phyloP scores from a whole-genome alignment of 768 basidiomycete genomes.

The Tricholoma flavovirens region DNA sequence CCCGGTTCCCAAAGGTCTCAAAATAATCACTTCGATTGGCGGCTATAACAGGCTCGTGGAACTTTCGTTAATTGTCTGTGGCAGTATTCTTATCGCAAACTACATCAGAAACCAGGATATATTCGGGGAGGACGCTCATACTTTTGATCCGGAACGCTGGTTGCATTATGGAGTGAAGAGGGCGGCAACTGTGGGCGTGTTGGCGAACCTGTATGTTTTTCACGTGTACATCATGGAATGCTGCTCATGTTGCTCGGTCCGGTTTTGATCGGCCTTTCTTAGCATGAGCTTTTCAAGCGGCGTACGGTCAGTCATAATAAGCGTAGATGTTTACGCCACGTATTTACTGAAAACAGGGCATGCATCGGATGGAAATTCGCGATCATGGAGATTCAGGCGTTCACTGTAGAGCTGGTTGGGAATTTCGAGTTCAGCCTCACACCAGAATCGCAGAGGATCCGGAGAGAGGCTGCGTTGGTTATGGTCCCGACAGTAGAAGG shows the following conservation, averaged over 20 bases:
- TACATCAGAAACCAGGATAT: constrained; percentile 31
- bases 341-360: constrained; percentile 14
- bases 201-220: constrained; percentile 39
- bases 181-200: constrained; percentile 39
- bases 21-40: constrained; percentile 43
- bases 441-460: constrained; percentile 27
- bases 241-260: constrained; percentile 3
- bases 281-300: constrained; percentile 29
- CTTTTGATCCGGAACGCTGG: constrained; percentile 48
- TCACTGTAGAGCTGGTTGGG: constrained; percentile 49
- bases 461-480: constrained; percentile 34
- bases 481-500: constrained; percentile 41
- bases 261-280: not conserved
- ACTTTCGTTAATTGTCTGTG: not conserved
- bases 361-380: constrained; percentile 37
- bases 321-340: not conserved
- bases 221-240: not conserved
- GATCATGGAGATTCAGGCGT: constrained; percentile 49
- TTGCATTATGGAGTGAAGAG: constrained; percentile 33
- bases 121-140: constrained; percentile 43
- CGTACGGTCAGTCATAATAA: constrained; percentile 19
- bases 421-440: constrained; percentile 48
- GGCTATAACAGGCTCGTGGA: constrained; percentile 45
- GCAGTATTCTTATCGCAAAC: constrained; percentile 1
- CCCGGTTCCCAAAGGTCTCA: constrained; percentile 45